phyloP scores from a whole-genome alignment of 805 yeast species.

The Lachancea waltii region DNA sequence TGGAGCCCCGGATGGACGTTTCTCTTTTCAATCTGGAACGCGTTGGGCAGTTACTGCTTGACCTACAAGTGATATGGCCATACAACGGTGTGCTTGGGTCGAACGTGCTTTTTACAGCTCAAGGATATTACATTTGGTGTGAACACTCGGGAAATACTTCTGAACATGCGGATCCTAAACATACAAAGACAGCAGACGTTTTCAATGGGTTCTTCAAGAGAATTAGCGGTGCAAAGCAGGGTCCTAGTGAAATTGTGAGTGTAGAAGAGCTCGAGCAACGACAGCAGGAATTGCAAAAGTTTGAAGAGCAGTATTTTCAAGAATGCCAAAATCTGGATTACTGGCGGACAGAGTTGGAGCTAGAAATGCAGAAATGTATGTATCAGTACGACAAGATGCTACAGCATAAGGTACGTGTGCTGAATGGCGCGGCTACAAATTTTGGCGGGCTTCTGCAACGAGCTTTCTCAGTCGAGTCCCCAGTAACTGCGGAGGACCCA shows the following conservation, averaged over 20 bases:
- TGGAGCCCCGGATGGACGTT: conserved; percentile 21
- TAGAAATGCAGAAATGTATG: conserved; percentile 8
- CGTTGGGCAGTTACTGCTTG: conserved; percentile 30
- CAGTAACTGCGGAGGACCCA: neutral
- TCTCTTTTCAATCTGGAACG: conserved; percentile 30
- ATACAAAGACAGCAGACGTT: neutral
- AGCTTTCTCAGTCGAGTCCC: neutral
- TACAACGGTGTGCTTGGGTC: conserved; percentile 20
- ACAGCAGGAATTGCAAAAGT: neutral
- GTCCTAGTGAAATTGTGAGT: neutral
- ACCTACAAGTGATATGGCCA: conserved; percentile 20
- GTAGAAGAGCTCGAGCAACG: neutral
- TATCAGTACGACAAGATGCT: conserved; percentile 2
- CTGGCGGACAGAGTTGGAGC: conserved; percentile 6
- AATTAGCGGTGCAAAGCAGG: neutral
- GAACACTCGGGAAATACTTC: neutral
- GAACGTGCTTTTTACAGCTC: conserved; percentile 16
- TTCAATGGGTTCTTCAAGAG: conserved; percentile 3
- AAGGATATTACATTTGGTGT: conserved; percentile 23
- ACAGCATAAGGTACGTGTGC: neutral
- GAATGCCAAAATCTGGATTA: conserved; percentile 6
- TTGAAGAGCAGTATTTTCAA: conserved; percentile 1
- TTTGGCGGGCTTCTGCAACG: neutral
- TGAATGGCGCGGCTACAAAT: neutral
- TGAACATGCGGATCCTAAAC: neutral